Percentiles rank a stretch among this genome's conserved stretches.
Evolutionary conservation across 2,329 filamentous ascomycete genomes (phyloP).

Genomic region (Dryadomyces sulphureus): DNA sequence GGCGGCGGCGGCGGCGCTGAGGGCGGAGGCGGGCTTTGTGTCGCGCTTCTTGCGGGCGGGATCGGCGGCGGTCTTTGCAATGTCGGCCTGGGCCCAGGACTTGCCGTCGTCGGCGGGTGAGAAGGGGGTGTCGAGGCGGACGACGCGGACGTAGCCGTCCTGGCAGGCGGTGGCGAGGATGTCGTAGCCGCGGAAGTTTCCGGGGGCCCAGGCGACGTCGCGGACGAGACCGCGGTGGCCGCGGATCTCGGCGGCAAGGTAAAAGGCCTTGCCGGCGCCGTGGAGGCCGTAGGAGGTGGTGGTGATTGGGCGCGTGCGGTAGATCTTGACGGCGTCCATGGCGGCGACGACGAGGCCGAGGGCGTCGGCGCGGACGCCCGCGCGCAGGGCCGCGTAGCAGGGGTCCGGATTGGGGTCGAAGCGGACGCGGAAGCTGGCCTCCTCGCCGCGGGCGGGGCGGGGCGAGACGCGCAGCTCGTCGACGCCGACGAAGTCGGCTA

Average conservation of each 20-base stretch:
- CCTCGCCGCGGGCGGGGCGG: constrained; percentile 62
- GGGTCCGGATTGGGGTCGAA: constrained; percentile 83
- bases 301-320: constrained; percentile 53
- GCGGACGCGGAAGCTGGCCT: constrained; percentile 70
- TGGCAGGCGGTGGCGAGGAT: constrained; percentile 84
- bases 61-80: constrained; percentile 30
- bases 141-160: constrained; percentile 82
- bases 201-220: constrained; percentile 85
- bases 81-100: constrained; percentile 32
- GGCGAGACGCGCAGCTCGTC: constrained; percentile 64
- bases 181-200: constrained; percentile 80
- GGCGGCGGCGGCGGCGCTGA: not conserved
- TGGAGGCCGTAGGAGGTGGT: constrained; percentile 34
- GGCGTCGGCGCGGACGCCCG: constrained; percentile 67
- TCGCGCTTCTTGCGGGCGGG: constrained; percentile 5
- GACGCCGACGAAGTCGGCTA: constrained; percentile 60
- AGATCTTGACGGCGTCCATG: constrained; percentile 72
- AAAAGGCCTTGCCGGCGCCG: constrained; percentile 61
- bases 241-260: constrained; percentile 62
- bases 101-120: constrained; percentile 29
- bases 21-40: not conserved
- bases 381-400: constrained; percentile 60
- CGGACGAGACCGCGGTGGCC: constrained; percentile 66
- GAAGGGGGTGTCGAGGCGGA: constrained; percentile 54
- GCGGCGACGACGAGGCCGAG: constrained; percentile 73